These are phyloP conservation scores for Pichia sp. DNA, from an alignment of 1,139 yeast genomes.

Conservation along the genomic window DNA sequence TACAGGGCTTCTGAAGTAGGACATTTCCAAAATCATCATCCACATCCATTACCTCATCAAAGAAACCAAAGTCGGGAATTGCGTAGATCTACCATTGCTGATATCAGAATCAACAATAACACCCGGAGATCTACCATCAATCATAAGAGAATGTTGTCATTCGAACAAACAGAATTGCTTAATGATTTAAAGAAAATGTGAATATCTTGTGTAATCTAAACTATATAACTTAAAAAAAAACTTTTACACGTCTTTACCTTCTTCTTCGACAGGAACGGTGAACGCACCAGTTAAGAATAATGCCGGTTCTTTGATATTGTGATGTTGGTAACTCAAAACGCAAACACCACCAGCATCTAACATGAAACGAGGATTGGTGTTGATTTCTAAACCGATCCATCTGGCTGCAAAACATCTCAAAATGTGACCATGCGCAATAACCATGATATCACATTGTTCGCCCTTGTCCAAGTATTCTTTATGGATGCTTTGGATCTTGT, in stretches of 20 bases:
- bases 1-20: slow-evolving; percentile 1
- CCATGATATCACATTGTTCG: slow-evolving; percentile 66
- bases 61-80: slow-evolving; percentile 1
- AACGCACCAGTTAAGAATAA: slow-evolving; percentile 79
- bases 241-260: slow-evolving; percentile 30
- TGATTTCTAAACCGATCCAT: slow-evolving; percentile 67
- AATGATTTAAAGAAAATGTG: slow-evolving; percentile 36
- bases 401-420: slow-evolving; percentile 85
- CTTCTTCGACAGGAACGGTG: slow-evolving; percentile 61
- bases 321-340: slow-evolving; percentile 86
- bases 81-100: background rate
- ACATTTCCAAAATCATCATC: background rate
- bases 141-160: slow-evolving; percentile 40
- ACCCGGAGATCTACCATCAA: background rate
- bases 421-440: slow-evolving; percentile 93
- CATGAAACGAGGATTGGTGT: slow-evolving; percentile 72
- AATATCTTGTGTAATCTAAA: background rate
- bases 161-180: slow-evolving; percentile 48
- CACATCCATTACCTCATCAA: background rate
- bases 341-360: slow-evolving; percentile 97
- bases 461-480: slow-evolving; percentile 51
- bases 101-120: background rate
- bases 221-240: too few species aligned
- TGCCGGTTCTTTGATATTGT: slow-evolving; percentile 83
- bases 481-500: slow-evolving; percentile 62